phyloP scores from a whole-genome alignment of 148 eudicot genomes.

The Agrostemma githago region DNA sequence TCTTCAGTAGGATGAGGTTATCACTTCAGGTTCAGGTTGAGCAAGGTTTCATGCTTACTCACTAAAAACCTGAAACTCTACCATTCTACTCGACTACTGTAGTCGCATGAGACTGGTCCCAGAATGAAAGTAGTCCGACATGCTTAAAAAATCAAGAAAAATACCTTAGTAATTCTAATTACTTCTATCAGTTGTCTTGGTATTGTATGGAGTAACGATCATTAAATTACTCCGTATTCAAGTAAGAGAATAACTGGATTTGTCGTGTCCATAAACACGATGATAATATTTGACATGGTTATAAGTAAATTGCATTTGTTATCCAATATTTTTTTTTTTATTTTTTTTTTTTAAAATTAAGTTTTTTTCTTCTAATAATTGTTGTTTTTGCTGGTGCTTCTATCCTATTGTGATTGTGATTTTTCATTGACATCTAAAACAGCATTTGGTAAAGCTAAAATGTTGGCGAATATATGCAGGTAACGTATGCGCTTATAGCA shows the following conservation, averaged over 20 bases:
- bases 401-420: neutral
- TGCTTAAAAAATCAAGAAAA: neutral
- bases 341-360: too few relatives aligned
- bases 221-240: too few relatives aligned
- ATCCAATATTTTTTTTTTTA: too few relatives aligned
- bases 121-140: neutral
- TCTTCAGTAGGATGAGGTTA: neutral
- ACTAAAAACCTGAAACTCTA: neutral
- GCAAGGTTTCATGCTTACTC: neutral
- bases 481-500: slow-evolving; percentile 65
- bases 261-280: too few relatives aligned
- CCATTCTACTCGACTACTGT: neutral
- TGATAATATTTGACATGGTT: neutral
- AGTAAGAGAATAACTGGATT: too few relatives aligned
- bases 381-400: neutral
- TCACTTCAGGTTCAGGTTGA: neutral
- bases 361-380: too few relatives aligned
- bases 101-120: neutral
- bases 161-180: neutral
- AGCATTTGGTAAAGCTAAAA: slow-evolving; percentile 6
- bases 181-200: too few relatives aligned
- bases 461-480: slow-evolving; percentile 37
- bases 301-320: too few relatives aligned
- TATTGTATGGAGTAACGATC: too few relatives aligned
- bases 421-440: neutral